phyloP scores from a whole-genome alignment of 1,284 basidiomycete species.

The Pascua guehoae region DNA sequence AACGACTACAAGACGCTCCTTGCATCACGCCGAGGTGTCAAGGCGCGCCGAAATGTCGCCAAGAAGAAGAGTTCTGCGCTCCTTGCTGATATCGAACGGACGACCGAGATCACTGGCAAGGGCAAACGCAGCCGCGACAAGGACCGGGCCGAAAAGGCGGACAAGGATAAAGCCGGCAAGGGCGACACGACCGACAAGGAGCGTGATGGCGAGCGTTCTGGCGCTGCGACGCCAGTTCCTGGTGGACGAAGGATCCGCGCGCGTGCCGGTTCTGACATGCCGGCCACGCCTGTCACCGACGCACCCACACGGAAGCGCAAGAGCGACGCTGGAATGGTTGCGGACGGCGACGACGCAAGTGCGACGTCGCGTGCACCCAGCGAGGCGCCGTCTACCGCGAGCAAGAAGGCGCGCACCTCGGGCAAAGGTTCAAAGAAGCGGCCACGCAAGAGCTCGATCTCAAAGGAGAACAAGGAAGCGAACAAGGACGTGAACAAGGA shows the following conservation, averaged over 20 bases:
- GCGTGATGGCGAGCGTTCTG: neutral
- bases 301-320: conserved; percentile 13
- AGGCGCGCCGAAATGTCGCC: conserved; percentile 54
- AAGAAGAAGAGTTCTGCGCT: conserved; percentile 42
- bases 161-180: conserved; percentile 2
- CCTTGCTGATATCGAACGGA: conserved; percentile 36
- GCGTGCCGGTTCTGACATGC: conserved; percentile 5
- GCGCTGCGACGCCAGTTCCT: too few species aligned
- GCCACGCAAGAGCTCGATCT: conserved; percentile 31
- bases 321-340: conserved; percentile 6
- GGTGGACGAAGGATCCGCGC: too few species aligned
- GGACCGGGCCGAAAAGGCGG: neutral
- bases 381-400: conserved; percentile 24
- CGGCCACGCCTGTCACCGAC: conserved; percentile 8
- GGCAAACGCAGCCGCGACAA: conserved; percentile 7
- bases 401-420: conserved; percentile 30
- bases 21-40: conserved; percentile 54
- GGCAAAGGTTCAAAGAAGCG: conserved; percentile 32
- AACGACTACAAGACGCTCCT: conserved; percentile 69
- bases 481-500: too few species aligned
- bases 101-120: conserved; percentile 25
- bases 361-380: conserved; percentile 27
- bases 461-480: conserved; percentile 7
- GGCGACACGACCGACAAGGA: neutral
- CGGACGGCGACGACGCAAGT: conserved; percentile 4